Evolutionary conservation across 1,139 yeast species (phyloP).

Genomic region (Taphrina sp.): DNA sequence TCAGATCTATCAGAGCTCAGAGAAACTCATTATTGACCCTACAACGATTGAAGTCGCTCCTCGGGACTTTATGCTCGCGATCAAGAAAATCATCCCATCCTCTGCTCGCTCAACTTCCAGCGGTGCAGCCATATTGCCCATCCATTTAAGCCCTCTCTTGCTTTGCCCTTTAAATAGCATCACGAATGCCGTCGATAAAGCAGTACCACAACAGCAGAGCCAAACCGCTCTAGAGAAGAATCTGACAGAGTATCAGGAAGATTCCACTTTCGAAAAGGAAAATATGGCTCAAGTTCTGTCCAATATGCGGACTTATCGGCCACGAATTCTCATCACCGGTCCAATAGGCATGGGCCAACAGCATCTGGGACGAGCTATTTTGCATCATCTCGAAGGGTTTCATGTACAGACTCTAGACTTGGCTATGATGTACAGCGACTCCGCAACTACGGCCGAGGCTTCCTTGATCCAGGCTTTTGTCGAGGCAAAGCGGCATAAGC

Average conservation of each 20-base stretch:
- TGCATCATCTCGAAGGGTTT: conserved; percentile 82
- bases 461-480: conserved; percentile 77
- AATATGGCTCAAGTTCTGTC: conserved; percentile 56
- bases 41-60: conserved; percentile 71
- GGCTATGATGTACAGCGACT: conserved; percentile 73
- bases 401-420: conserved; percentile 85
- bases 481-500: conserved; percentile 88
- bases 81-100: conserved; percentile 83
- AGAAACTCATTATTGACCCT: conserved; percentile 73
- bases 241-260: conserved; percentile 58
- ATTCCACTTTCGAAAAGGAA: conserved; percentile 69
- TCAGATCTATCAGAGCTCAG: conserved; percentile 77
- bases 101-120: conserved; percentile 81
- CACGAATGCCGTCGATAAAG: conserved; percentile 52
- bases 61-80: conserved; percentile 79
- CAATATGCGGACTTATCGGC: conserved; percentile 72
- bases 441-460: conserved; percentile 75
- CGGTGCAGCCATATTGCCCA: conserved; percentile 76
- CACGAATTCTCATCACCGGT: conserved; percentile 74
- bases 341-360: conserved; percentile 83
- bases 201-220: conserved; percentile 65
- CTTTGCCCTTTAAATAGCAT: conserved; percentile 53
- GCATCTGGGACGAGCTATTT: conserved; percentile 76
- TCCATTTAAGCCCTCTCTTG: conserved; percentile 63
- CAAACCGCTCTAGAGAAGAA: conserved; percentile 68